A percentile compares a stretch with the other conserved stretches of the same genome.
Conservation (phyloP, 225 moss, liverwort and hornwort species). For the Physcomitrellopsis africana region DNA sequence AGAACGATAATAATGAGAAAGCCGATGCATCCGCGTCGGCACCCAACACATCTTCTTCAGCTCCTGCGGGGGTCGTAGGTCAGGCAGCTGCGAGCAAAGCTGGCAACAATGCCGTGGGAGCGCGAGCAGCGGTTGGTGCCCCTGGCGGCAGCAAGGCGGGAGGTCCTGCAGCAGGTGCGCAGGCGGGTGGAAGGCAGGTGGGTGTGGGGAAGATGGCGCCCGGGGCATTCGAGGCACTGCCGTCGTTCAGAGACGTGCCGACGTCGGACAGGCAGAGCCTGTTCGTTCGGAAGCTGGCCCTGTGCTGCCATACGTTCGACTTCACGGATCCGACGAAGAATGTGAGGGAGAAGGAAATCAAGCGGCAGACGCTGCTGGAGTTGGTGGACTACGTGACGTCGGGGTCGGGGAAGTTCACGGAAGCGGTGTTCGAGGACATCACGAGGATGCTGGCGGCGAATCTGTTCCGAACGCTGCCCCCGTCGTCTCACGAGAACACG, state of each 20-base stretch:
- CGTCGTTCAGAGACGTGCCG: no score
- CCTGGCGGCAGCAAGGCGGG: no score
- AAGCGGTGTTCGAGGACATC: slow-evolving; percentile 31
- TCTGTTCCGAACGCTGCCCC: slow-evolving; percentile 32
- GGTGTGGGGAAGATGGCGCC: no score
- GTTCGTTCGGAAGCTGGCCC: no score
- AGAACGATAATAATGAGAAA: slow-evolving; percentile 23
- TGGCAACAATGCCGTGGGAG: slow-evolving; percentile 32
- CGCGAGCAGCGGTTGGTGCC: not conserved
- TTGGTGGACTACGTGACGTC: slow-evolving; percentile 22
- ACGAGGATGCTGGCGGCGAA: slow-evolving; percentile 25
- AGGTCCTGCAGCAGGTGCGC: no score
- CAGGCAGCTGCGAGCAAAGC: slow-evolving; percentile 22
- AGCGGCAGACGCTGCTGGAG: slow-evolving; percentile 24
- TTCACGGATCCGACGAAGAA: no score
- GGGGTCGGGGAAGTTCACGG: slow-evolving; percentile 29
- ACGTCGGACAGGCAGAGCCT: no score
- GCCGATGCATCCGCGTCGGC: not conserved
- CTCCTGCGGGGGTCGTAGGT: slow-evolving; percentile 15
- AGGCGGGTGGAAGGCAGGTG: no score
- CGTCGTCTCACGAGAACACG: slow-evolving; percentile 31
- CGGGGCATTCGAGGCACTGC: no score
- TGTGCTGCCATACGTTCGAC: no score
- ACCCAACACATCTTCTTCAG: slow-evolving; percentile 19
- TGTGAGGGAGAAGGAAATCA: slow-evolving; percentile 35